Percentiles rank a stretch among this genome's conserved stretches.
Conservation (phyloP, 768 basidiomycete genomes). For the Rossbeevera mucosa region DNA sequence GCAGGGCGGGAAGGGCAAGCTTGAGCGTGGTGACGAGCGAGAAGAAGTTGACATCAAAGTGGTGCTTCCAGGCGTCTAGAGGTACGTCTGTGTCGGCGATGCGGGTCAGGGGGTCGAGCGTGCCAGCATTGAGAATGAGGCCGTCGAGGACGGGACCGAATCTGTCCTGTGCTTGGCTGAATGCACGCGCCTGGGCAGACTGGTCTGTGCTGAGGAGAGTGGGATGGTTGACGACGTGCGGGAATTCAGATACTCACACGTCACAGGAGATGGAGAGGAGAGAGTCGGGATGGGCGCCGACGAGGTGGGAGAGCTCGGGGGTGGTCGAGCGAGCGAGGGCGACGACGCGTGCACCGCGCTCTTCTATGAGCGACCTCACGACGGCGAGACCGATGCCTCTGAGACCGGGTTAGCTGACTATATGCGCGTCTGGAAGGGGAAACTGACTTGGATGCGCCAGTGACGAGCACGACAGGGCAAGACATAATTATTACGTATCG, state of each 20-base stretch:
- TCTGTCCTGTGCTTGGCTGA: conserved; percentile 46
- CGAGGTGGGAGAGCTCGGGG: conserved; percentile 56
- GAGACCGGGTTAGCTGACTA: conserved; percentile 4
- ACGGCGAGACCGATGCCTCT: conserved; percentile 81
- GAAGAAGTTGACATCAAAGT: conserved; percentile 88
- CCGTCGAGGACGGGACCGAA: conserved; percentile 65
- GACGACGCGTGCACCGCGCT: conserved; percentile 64
- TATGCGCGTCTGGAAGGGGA: not conserved
- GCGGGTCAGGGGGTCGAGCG: conserved; percentile 62
- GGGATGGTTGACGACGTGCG: not conserved
- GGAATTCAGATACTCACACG: conserved; percentile 49
- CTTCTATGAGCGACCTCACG: conserved; percentile 57
- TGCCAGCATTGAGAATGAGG: conserved; percentile 82
- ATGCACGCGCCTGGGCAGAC: conserved; percentile 48
- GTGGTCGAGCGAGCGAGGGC: conserved; percentile 70
- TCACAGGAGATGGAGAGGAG: conserved; percentile 66
- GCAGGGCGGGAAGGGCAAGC: conserved; percentile 63
- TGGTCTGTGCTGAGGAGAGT: conserved; percentile 51
- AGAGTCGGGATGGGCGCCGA: conserved; percentile 30
- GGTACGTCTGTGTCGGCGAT: conserved; percentile 47
- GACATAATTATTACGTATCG: conserved; percentile 13
- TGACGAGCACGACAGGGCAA: conserved; percentile 67
- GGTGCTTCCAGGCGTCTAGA: conserved; percentile 58
- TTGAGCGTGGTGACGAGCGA: conserved; percentile 70
- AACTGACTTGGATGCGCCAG: conserved; percentile 76